These are phyloP conservation scores for Sporothrix inflata DNA, from an alignment of 2,329 filamentous ascomycete species.

Conservation along the genomic window DNA sequence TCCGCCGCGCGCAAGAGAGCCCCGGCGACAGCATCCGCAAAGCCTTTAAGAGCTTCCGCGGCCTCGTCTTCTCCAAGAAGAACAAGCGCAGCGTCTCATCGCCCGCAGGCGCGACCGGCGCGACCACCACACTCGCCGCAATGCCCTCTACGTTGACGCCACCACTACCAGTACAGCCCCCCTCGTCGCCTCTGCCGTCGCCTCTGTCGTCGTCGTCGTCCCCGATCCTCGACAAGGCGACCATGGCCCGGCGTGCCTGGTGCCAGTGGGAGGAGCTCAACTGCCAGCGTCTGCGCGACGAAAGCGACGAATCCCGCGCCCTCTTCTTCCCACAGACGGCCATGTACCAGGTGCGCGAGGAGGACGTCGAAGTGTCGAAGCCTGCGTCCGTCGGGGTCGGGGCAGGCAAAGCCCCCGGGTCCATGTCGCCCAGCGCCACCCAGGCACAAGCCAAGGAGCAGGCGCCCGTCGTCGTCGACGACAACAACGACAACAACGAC, in stretches of 20 bases:
- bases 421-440: not conserved
- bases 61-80: slow-evolving; percentile 22
- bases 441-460: not conserved
- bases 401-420: not conserved
- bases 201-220: not conserved
- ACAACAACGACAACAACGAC: not conserved
- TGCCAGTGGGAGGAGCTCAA: slow-evolving; percentile 32
- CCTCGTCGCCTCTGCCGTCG: not conserved
- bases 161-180: not conserved
- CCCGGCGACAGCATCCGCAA: slow-evolving; percentile 26
- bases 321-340: slow-evolving; percentile 29
- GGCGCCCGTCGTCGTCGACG: not conserved
- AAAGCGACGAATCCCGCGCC: not conserved
- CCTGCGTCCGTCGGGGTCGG: not conserved
- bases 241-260: slow-evolving; percentile 20
- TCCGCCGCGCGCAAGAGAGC: slow-evolving; percentile 6
- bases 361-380: not conserved
- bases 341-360: slow-evolving; percentile 27
- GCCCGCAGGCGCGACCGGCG: not conserved
- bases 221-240: not conserved
- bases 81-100: slow-evolving; percentile 4
- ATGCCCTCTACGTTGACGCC: not conserved
- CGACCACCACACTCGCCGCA: not conserved
- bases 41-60: slow-evolving; percentile 28
- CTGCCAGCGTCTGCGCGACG: slow-evolving; percentile 8